Base-by-base conservation (phyloP, 2,329 filamentous ascomycete species). In the Hymenoscyphus fructigenus region DNA sequence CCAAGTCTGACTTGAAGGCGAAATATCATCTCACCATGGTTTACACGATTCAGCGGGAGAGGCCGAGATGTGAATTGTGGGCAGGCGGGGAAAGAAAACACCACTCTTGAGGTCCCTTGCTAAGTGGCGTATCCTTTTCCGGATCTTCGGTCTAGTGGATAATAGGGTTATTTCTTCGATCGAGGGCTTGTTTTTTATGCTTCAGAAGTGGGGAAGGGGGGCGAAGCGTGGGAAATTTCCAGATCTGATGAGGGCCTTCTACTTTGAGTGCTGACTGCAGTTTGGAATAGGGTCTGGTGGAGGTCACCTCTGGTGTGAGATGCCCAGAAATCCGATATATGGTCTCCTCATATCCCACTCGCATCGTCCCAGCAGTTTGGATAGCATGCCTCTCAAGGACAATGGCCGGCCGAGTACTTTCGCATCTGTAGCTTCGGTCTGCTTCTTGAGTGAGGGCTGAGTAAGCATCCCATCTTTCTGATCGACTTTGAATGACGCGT, bases 221-320 rank as follows among this genome's bases (percentile, higher is more conserved):
- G 41, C 41, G 41, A 47, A 38, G 34, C 41, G 36, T 20, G 17
- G 41, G 41, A 47, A 47, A 20, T 47, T n/a, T 23, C 34, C 10
- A 38, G 41, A 20, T 47, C 20, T n/a, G 6, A n/a, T 47, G 5
- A 20, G 17, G 41, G 5, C 44, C 20, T 50, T 50, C 44, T 50
- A 23, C 44, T 50, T 50, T 50, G 44, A 50, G 44, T 50, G 44
- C 44, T 50, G 44, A 50, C 44, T 50, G 44, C 44, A 50, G 44
- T 20, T 50, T 23, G 12, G 36, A 38, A 38, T 15, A 38, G 36
- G 36, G 36, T n/a, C n/a, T n/a, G n/a, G n/a, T n/a, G n/a, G n/a
- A n/a, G n/a, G n/a, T 17, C 36, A 38, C 36, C 36, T 38, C 36
- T 38, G 2, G 36, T 36, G 34, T 38, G 36, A 38, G 36, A 38